Base-by-base conservation (phyloP, 768 basidiomycete genomes). In the Kwoniella europaea region DNA sequence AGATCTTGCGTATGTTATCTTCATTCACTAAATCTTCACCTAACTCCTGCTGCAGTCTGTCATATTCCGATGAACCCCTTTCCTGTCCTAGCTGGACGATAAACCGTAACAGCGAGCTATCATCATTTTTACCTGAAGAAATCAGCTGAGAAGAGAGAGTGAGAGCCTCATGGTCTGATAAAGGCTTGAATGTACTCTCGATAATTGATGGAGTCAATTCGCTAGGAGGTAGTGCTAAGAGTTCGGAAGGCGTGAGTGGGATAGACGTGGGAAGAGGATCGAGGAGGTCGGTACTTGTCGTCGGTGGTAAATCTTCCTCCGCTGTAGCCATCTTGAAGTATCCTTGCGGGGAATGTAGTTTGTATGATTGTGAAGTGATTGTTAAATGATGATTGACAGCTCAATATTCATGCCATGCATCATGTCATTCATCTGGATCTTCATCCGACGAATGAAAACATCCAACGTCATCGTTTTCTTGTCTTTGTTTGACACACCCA, bases 121-220 rank as follows among this genome's bases (percentile, higher is more conserved):
- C 57, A 4, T 71, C 66, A 18, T 69, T 64, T 16, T 65, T 52
- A 7, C 59, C 60, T 15, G 2, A 35, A 10, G 41, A 13, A 18
- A 75, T 35, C n/a, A 76, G 66, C 15, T 71, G 16, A 13, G 18
- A 10, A 44, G 66, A 71, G 10, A 59, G 18, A 4, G 58, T 15
- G 24, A 71, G 4, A 3, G 69, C 72, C 29, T 73, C 69, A 4
- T 42, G 15, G 52, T 76, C 75, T 29, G 72, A 24, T 3, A 73
- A 55, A 9, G 67, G 22, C 7, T 67, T n/a, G 13, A 76, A 42
- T 15, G 72, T 55, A 16, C 20, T n/a, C 63, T 68, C 60, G 13
- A 68, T 18, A 7, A 29, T 56, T 16, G 67, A 9, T 16, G 50
- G 29, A 3, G 50, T 63, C 0, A 68, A 35, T 35, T 68, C 60